Conservation (phyloP, 129 eudicot species). For the Pulicaria dysenterica region DNA sequence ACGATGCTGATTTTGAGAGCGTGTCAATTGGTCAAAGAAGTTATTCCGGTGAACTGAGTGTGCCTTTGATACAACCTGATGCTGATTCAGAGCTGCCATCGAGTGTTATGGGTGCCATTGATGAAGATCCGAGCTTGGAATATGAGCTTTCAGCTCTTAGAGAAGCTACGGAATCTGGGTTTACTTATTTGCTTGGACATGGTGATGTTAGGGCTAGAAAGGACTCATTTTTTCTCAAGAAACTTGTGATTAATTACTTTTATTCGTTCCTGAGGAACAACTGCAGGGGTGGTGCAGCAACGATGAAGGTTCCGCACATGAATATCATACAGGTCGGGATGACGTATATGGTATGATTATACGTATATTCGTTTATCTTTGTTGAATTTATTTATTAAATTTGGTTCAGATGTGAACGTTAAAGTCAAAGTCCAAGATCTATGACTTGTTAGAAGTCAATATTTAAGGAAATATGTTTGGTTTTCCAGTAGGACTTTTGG, state of each 20-base stretch:
- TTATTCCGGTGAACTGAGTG: conserved; percentile 46
- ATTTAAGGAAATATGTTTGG: too few species aligned
- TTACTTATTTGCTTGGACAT: conserved; percentile 79
- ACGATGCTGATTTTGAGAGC: conserved; percentile 58
- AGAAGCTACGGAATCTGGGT: conserved; percentile 84
- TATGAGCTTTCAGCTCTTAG: conserved; percentile 75
- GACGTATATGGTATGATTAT: conserved; percentile 72
- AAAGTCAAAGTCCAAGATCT: conserved; percentile 7
- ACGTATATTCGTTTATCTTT: background rate
- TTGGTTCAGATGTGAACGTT: background rate
- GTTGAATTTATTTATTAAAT: background rate
- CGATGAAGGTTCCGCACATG: conserved; percentile 83
- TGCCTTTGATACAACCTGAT: conserved; percentile 61
- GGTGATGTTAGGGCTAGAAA: conserved; percentile 81
- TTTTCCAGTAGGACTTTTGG: too few species aligned
- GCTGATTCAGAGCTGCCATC: conserved; percentile 52
- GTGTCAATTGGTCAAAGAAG: conserved; percentile 57
- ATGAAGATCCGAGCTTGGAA: conserved; percentile 76
- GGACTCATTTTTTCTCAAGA: conserved; percentile 71
- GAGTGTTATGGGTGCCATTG: conserved; percentile 49
- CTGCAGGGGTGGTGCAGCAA: conserved; percentile 86
- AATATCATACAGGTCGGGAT: conserved; percentile 72
- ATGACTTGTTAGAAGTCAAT: background rate
- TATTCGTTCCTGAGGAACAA: conserved; percentile 80
- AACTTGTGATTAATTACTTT: conserved; percentile 73